A percentile compares a stretch with the other conserved stretches of the same genome.
Conservation (phyloP, 495 filamentous ascomycete genomes). For the Xylona heveae region DNA sequence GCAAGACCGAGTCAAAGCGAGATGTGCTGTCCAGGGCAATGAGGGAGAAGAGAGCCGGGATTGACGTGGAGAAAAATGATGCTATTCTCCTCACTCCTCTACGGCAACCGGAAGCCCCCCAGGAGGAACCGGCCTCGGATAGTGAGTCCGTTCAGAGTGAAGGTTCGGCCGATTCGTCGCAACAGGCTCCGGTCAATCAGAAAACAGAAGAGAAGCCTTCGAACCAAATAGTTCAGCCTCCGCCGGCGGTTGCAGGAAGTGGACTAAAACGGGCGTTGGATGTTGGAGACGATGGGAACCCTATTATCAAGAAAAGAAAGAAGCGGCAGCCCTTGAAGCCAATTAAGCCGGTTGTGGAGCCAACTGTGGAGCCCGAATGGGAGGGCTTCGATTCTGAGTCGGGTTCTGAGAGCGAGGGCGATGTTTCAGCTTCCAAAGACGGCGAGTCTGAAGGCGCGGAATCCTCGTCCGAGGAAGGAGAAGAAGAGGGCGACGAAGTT, state of each 20-base stretch:
- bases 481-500: conserved; percentile 11
- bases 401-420: conserved; percentile 6
- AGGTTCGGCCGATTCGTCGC: no score
- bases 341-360: conserved; percentile 8
- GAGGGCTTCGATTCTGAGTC: conserved; percentile 34
- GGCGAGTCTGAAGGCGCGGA: conserved; percentile 5
- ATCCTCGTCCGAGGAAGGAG: conserved; percentile 8
- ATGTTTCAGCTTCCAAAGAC: conserved; percentile 9
- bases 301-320: conserved; percentile 48
- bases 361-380: conserved; percentile 29
- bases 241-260: conserved; percentile 29
- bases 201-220: no score
- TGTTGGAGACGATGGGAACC: conserved; percentile 50
- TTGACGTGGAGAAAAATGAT: conserved; percentile 16
- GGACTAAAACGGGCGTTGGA: conserved; percentile 79
- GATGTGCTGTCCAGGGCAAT: conserved; percentile 38
- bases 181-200: no score
- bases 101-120: conserved; percentile 7
- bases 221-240: not conserved
- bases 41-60: conserved; percentile 33
- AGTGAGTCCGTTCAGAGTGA: not conserved
- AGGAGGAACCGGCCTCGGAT: conserved; percentile 4
- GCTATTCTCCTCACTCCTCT: conserved; percentile 15
- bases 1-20: conserved; percentile 38
- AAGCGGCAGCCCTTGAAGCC: conserved; percentile 11